Evolutionary conservation across 192 early-diverging fungal genomes (phyloP), one percentile per base, ranked within the genome.

Genomic region (Hyaloraphidium curvatum): DNA sequence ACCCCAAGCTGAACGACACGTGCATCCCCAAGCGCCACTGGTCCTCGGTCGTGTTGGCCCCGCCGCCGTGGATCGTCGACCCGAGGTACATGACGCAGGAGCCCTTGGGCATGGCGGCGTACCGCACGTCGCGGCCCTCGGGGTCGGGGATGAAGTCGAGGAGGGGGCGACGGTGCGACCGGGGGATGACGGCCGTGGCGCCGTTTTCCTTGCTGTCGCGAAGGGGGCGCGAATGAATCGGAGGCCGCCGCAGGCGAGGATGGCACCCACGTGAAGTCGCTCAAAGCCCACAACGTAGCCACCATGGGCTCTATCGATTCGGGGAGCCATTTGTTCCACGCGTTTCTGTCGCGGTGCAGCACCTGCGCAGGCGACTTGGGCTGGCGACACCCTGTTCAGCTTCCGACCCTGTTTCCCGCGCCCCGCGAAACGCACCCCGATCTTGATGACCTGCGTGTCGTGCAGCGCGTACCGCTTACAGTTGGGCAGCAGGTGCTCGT

Each of bases 151-250:
- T 7, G 43, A 22, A 48, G 19, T 48, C 43, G 23, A 48, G n/a
- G n/a, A n/a, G 43, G 11, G 43, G 43, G 19, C 43, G 43, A 11
- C 9, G 14, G 43, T 48, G 43, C 14, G 43, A 22, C 9, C 43
- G 7, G 19, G 43, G 43, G 23, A 48, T 25, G 23, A 48, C 7
- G 19, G 17, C 17, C 43, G 43, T 48, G 19, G 43, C 43, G 14
- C 43, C 43, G 19, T 48, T 48, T 25, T 48, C 43, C 23, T 48
- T 48, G n/a, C n/a, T n/a, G n/a, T n/a, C n/a, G n/a, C n/a, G n/a
- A n/a, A n/a, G n/a, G n/a, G n/a, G n/a, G n/a, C n/a, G n/a, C n/a
- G n/a, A n/a, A n/a, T n/a, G n/a, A n/a, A n/a, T n/a, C n/a, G n/a
- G n/a, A n/a, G n/a, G n/a, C n/a, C n/a, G n/a, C n/a, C n/a, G n/a